Conservation (phyloP, 139 green algal species). For the Monoraphidium neglectum region DNA sequence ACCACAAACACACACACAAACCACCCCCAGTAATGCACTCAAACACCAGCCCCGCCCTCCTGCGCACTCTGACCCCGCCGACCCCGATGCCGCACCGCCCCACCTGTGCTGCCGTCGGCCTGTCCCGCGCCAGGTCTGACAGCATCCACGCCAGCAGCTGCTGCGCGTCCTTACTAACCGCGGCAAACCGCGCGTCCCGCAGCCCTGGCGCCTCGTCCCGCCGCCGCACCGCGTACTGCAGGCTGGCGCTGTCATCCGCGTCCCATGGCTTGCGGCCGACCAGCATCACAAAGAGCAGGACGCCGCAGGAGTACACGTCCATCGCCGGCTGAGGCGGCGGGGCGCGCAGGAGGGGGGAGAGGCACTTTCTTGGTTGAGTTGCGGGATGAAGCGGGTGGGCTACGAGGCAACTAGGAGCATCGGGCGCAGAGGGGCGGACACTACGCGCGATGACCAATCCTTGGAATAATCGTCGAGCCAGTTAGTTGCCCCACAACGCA, state of each 20-base stretch:
- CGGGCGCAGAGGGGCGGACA: too few relatives aligned
- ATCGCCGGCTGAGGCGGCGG: slow-evolving; percentile 33
- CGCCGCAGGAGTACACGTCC: slow-evolving; percentile 46
- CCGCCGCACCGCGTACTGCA: slow-evolving; percentile 32
- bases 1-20: too few relatives aligned
- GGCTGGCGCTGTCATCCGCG: slow-evolving; percentile 29
- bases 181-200: slow-evolving; percentile 21
- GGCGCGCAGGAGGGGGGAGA: neutral
- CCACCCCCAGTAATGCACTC: too few relatives aligned
- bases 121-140: slow-evolving; percentile 20
- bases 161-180: slow-evolving; percentile 5
- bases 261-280: slow-evolving; percentile 50
- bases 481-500: neutral
- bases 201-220: slow-evolving; percentile 38
- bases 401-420: too few relatives aligned
- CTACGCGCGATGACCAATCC: too few relatives aligned
- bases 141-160: slow-evolving; percentile 46
- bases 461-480: too few relatives aligned
- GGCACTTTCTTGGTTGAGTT: too few relatives aligned
- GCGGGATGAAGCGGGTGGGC: too few relatives aligned
- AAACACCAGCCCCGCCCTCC: too few relatives aligned
- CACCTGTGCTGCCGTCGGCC: slow-evolving; percentile 30
- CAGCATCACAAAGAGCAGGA: slow-evolving; percentile 62
- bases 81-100: too few relatives aligned
- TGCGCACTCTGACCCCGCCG: too few relatives aligned